These are phyloP conservation scores for Phytophthora citrophthora DNA, from an alignment of 352 stramenopile species.

Conservation along the genomic window DNA sequence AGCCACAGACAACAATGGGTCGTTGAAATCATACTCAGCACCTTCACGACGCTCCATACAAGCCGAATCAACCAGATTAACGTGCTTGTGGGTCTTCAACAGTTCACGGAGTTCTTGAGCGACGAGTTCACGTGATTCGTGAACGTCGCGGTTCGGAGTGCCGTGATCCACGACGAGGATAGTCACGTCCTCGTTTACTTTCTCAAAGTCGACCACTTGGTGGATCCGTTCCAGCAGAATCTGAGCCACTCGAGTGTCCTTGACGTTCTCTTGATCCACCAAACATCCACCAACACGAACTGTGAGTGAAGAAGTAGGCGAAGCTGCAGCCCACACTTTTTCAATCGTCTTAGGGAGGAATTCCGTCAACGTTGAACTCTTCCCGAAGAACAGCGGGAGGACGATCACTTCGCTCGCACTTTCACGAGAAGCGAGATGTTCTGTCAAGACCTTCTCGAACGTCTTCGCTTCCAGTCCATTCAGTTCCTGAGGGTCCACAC, in stretches of 20 bases:
- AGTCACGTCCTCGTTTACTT: constrained; percentile 39
- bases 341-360: constrained; percentile 68
- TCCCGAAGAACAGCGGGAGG: constrained; percentile 85
- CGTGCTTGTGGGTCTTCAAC: constrained; percentile 38
- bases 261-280: constrained; percentile 52
- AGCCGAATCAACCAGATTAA: constrained; percentile 57
- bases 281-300: constrained; percentile 63
- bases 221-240: constrained; percentile 66
- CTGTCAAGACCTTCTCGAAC: constrained; percentile 64
- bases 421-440: constrained; percentile 43
- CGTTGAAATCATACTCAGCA: constrained; percentile 80
- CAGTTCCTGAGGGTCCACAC: constrained; percentile 60
- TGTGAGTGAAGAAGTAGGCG: constrained; percentile 22
- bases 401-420: constrained; percentile 49
- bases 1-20: constrained; percentile 72
- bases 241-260: constrained; percentile 64
- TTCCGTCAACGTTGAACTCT: constrained; percentile 76
- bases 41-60: constrained; percentile 85
- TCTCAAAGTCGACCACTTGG: constrained; percentile 40
- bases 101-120: constrained; percentile 55
- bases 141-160: constrained; percentile 72
- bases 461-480: constrained; percentile 72
- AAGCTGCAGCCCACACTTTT: constrained; percentile 45
- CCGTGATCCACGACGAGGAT: constrained; percentile 84
- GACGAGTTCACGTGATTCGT: constrained; percentile 69